Evolutionary conservation across 257 asterid species (phyloP).

Genomic region (Solanum phureja): DNA sequence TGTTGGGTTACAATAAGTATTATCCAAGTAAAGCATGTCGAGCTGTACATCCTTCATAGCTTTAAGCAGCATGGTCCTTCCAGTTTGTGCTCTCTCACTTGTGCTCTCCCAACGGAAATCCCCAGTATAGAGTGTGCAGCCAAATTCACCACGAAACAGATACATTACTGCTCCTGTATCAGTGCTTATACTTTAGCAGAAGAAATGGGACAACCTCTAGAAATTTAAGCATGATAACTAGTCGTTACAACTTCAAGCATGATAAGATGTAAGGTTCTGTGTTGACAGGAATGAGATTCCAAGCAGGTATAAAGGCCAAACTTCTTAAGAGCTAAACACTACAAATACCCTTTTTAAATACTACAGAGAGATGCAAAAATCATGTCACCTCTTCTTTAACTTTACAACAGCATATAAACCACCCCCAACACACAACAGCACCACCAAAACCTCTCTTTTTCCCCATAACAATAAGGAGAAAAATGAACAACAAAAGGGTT

Average conservation of each 20-base stretch:
- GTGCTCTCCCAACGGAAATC: slow-evolving; percentile 79
- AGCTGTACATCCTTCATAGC: slow-evolving; percentile 56
- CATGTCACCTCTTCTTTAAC: neutral
- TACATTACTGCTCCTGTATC: slow-evolving; percentile 73
- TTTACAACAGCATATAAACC: neutral
- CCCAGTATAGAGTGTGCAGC: slow-evolving; percentile 72
- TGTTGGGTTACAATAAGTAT: slow-evolving; percentile 69
- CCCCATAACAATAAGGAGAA: neutral
- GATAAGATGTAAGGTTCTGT: neutral
- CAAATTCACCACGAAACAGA: slow-evolving; percentile 82
- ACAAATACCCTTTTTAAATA: neutral
- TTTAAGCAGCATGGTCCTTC: slow-evolving; percentile 52
- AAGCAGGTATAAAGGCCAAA: neutral
- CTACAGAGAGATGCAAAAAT: neutral
- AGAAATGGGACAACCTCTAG: neutral
- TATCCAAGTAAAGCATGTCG: slow-evolving; percentile 52
- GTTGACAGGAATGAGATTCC: neutral
- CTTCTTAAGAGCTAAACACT: neutral
- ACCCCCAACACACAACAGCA: neutral
- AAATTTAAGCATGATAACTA: neutral
- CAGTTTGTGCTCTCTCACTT: slow-evolving; percentile 23
- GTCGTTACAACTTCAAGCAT: neutral
- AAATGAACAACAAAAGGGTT: neutral
- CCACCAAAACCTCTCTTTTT: neutral
- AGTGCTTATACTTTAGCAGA: neutral